Evolutionary conservation across 768 basidiomycete genomes (phyloP), one percentile per base, ranked within the genome.

Genomic region (Lenzites betulinus): DNA sequence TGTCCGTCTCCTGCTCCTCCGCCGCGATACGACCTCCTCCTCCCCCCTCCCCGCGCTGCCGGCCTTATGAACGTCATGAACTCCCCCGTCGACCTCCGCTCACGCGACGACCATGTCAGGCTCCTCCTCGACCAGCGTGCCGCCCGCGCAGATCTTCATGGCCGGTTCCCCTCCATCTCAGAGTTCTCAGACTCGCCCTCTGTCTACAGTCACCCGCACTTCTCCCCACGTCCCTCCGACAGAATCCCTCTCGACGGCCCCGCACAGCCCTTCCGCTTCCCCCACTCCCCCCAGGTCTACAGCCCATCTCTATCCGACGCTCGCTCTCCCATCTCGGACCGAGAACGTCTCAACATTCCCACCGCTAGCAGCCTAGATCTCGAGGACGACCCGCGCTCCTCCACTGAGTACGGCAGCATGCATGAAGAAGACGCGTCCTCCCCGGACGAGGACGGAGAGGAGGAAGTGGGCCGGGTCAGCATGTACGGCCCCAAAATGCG

Each of bases 401-500:
- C 70, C 39, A 64, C 60, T 22, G 60, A 41, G 20, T 64, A 59
- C 26, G 42, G 54, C 42, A 59, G 50, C 47, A 39, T 52, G 48
- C 49, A 64, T 43, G 65, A 68, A 23, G 66, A 66, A 39, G 64
- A 68, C 36, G 60, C 64, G n/a, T 58, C 62, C 15, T 58, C 69
- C 13, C 25, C 59, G 1, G 74, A 75, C 48, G 77, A 76, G 42
- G 77, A 77, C 46, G 78, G 81, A 51, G 76, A 81, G 38, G 78
- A 78, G 9, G 66, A 76, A 38, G 73, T 79, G 1, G 72, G 79
- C 59, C 80, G 86, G 54, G 83, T 92, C 73, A 91, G 88, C 67
- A 75, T 87, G 49, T 83, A 88, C 35, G 92, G 92, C n/a, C 91
- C 91, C 30, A 91, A 85, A 73, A 89, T 92, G 81, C 85, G 86